These are phyloP conservation scores for Ceratocystis cacaofunesta DNA, from an alignment of 2,329 filamentous ascomycete species.

Conservation along the genomic window DNA sequence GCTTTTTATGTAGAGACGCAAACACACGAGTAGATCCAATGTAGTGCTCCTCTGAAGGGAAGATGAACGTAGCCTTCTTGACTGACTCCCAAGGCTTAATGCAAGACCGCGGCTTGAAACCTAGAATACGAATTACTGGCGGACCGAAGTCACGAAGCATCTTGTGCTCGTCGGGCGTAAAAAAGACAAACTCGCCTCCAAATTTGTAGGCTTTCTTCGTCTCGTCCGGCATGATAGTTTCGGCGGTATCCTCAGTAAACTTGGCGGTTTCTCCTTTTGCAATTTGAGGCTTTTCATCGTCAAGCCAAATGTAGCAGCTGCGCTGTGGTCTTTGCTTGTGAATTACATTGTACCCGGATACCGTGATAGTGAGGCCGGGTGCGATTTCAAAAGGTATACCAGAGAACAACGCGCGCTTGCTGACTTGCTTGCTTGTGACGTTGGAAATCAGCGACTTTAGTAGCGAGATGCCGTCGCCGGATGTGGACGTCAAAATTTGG, in stretches of 20 bases:
- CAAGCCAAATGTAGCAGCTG: slow-evolving; percentile 76
- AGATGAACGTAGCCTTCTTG: slow-evolving; percentile 81
- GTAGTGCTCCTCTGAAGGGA: slow-evolving; percentile 79
- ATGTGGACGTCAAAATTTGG: slow-evolving; percentile 47
- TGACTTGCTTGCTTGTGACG: slow-evolving; percentile 77
- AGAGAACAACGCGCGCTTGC: slow-evolving; percentile 74
- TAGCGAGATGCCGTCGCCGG: slow-evolving; percentile 61
- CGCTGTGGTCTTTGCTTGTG: slow-evolving; percentile 70
- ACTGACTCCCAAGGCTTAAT: slow-evolving; percentile 73
- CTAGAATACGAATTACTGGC: slow-evolving; percentile 73
- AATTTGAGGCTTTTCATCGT: slow-evolving; percentile 73
- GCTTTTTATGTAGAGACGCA: slow-evolving; percentile 75
- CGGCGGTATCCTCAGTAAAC: slow-evolving; percentile 62
- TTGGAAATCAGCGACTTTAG: slow-evolving; percentile 70
- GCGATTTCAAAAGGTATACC: slow-evolving; percentile 78
- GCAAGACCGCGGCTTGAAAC: slow-evolving; percentile 69
- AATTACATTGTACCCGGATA: slow-evolving; percentile 84
- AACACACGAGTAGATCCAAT: slow-evolving; percentile 89
- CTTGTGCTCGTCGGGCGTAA: slow-evolving; percentile 70
- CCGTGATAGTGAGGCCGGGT: slow-evolving; percentile 68
- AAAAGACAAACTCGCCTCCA: slow-evolving; percentile 76
- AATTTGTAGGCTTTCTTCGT: slow-evolving; percentile 92
- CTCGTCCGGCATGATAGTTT: slow-evolving; percentile 64
- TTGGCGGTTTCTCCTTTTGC: slow-evolving; percentile 58
- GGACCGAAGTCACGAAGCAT: slow-evolving; percentile 65